Conservation (phyloP, 2,329 filamentous ascomycete species). For the Arthrobotrys entomopaga region DNA sequence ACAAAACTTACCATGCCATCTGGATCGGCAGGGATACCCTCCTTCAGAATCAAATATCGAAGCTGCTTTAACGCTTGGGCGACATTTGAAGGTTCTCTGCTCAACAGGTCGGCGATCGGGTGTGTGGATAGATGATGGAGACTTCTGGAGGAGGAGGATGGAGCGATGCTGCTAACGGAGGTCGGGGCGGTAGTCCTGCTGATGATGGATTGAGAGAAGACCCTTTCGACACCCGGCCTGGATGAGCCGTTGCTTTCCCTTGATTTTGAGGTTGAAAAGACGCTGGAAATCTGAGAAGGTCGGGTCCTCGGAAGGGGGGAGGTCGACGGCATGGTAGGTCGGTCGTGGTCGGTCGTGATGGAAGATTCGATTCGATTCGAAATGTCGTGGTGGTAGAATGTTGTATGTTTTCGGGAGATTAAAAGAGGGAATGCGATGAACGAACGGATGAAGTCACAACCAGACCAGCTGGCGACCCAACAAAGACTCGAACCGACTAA, state of each 20-base stretch:
- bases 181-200: slow-evolving; percentile 41
- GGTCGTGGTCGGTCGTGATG: no score
- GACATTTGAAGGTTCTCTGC: slow-evolving; percentile 58
- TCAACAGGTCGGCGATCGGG: slow-evolving; percentile 57
- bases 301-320: slow-evolving; percentile 45
- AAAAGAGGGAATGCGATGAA: not conserved
- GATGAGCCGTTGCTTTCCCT: slow-evolving; percentile 47
- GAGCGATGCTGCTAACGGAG: slow-evolving; percentile 26
- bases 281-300: slow-evolving; percentile 49
- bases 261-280: slow-evolving; percentile 45
- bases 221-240: slow-evolving; percentile 35
- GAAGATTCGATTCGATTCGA: no score
- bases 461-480: slow-evolving; percentile 49
- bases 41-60: slow-evolving; percentile 66
- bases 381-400: not conserved
- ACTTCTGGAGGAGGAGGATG: slow-evolving; percentile 20
- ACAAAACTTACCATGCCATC: slow-evolving; percentile 68
- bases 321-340: slow-evolving; percentile 31
- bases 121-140: slow-evolving; percentile 23
- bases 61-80: slow-evolving; percentile 64
- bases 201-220: slow-evolving; percentile 46
- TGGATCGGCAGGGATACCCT: slow-evolving; percentile 66
- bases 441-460: not conserved
- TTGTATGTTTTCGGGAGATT: slow-evolving; percentile 49
- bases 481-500: not conserved